Base-by-base conservation (phyloP, 177 flowering plant species). In the Vitis hybrid region DNA sequence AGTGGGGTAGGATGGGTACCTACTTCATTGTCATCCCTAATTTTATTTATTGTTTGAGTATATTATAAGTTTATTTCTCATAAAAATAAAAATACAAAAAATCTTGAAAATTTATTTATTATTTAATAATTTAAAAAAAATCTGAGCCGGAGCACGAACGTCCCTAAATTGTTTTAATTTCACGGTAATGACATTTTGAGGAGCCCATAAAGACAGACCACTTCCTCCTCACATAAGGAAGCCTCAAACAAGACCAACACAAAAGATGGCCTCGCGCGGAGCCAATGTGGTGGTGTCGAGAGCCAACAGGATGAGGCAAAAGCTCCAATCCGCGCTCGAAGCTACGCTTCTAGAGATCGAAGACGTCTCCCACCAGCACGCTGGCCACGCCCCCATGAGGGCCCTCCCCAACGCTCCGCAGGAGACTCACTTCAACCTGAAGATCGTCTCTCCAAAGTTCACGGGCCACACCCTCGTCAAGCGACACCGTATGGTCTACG, bases 401-500 rank as follows among this genome's bases (percentile, higher is more conserved):
- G 86, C 51, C 12, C 72, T 71, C 64, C 71, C 82, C 39, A 76
- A 73, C 16, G 74, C 29, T 26, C 29, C 29, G 29, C 29, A 71
- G 5, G 96, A 91, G 75, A 92, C 97, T 5, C 96, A 93, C 70
- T 93, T 89, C 77, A 90, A 93, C 68, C 71, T 93, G 51, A 87
- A 81, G 77, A 76, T 91, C 64, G 91, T 93, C 3, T 90, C 97
- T 1, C 56, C 76, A 1, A 85, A 89, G 68, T 93, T 93, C 57
- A 85, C 86, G 26, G 98, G 96, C 45, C 86, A 82, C 70, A 86
- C 72, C 62, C 86, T 90, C 29, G 91, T 91, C 70, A 91, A 86
- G 51, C 86, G 97, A 6, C 98, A 93, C 72, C 85, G 89, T 39
- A 76, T 93, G 92, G 88, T 93, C 48, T 92, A 93, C 71, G 89